Percentiles rank a stretch among this genome's conserved stretches.
Conservation (phyloP, 2,329 filamentous ascomycete genomes). For the Fusarium sulawesiense region DNA sequence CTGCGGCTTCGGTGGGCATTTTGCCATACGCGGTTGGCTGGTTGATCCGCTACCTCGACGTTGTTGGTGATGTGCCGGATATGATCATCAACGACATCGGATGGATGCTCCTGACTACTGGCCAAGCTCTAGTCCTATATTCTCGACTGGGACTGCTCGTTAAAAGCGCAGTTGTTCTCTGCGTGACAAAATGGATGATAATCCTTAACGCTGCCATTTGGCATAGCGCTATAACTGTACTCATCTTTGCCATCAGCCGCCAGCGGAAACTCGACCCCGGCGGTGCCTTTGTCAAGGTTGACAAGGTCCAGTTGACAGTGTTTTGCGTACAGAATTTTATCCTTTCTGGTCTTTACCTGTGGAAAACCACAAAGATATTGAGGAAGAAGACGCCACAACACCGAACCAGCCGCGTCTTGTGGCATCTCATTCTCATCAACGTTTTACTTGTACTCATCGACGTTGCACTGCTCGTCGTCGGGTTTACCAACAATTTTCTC, state of each 20-base stretch:
- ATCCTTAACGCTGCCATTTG: slow-evolving; percentile 29
- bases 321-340: slow-evolving; percentile 35
- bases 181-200: slow-evolving; percentile 27
- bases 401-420: slow-evolving; percentile 29
- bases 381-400: slow-evolving; percentile 12
- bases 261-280: slow-evolving; percentile 11
- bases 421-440: slow-evolving; percentile 51
- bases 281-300: slow-evolving; percentile 9
- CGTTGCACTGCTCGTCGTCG: slow-evolving; percentile 50
- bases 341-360: slow-evolving; percentile 33
- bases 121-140: slow-evolving; percentile 34
- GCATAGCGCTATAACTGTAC: slow-evolving; percentile 27
- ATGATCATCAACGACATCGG: slow-evolving; percentile 27
- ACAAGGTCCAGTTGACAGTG: slow-evolving; percentile 27
- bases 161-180: slow-evolving; percentile 8
- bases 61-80: slow-evolving; percentile 12
- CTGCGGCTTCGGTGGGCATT: slow-evolving; percentile 22
- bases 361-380: slow-evolving; percentile 30
- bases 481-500: slow-evolving; percentile 48
- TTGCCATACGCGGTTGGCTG: slow-evolving; percentile 32
- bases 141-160: slow-evolving; percentile 32
- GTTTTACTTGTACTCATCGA: slow-evolving; percentile 58
- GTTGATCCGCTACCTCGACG: slow-evolving; percentile 26
- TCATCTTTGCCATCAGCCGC: slow-evolving; percentile 20
- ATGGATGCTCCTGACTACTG: slow-evolving; percentile 37